phyloP scores from a whole-genome alignment of 192 early-diverging fungal genomes.

The Entomortierella chlamydospora region DNA sequence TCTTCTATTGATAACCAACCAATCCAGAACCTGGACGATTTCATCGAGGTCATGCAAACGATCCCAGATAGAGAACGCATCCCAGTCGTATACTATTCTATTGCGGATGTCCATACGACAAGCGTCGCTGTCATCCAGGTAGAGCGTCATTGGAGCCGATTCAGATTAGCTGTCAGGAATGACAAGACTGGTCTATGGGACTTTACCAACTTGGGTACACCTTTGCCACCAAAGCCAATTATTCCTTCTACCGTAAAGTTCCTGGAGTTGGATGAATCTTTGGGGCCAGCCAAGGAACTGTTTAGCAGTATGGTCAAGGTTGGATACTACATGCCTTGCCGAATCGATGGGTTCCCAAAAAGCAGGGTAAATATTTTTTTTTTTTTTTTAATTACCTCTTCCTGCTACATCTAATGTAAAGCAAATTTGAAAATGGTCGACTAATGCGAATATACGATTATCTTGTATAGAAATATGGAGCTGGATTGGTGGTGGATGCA shows the following conservation, averaged over 20 bases:
- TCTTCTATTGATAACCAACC: conserved; percentile 76
- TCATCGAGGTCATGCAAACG: conserved; percentile 75
- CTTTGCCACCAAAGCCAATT: conserved; percentile 68
- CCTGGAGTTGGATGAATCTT: conserved; percentile 70
- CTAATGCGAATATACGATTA: not conserved
- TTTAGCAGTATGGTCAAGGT: conserved; percentile 80
- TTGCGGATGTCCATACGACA: conserved; percentile 82
- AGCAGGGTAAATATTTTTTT: conserved; percentile 58
- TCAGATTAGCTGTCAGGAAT: conserved; percentile 78
- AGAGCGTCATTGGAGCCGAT: conserved; percentile 81
- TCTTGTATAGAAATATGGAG: conserved; percentile 65
- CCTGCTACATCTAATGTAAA: not conserved
- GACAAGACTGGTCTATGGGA: conserved; percentile 82
- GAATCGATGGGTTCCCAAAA: conserved; percentile 80
- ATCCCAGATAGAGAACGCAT: conserved; percentile 84
- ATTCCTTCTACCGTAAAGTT: conserved; percentile 73
- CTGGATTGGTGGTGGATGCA: conserved; percentile 84
- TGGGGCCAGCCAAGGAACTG: conserved; percentile 72
- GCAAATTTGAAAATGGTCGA: not conserved
- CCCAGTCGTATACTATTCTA: conserved; percentile 81
- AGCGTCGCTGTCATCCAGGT: conserved; percentile 74
- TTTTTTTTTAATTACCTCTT: not conserved
- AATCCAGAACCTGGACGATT: conserved; percentile 80
- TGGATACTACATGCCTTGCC: conserved; percentile 77
- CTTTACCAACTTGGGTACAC: conserved; percentile 71